Evolutionary conservation across 78 protist species (phyloP).

Genomic region (Isochrysis galbana): DNA sequence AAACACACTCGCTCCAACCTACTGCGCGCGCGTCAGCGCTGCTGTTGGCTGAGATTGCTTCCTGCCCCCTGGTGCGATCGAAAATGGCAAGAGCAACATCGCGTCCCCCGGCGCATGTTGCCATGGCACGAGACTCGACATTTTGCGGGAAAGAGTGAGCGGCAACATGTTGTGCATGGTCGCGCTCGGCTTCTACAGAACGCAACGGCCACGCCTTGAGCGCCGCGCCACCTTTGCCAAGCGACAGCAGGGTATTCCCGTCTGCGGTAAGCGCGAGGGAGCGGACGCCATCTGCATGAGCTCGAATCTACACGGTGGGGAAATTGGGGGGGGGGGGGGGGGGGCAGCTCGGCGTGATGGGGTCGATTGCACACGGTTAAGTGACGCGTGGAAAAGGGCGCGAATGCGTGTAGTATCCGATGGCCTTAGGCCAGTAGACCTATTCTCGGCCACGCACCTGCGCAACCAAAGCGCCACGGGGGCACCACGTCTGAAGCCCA

Average conservation of each 20-base stretch:
- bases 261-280: not conserved
- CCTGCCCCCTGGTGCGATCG: too few relatives aligned
- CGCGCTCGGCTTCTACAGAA: not conserved
- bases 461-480: not conserved
- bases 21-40: too few relatives aligned
- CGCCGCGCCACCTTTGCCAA: not conserved
- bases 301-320: too few relatives aligned
- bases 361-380: too few relatives aligned
- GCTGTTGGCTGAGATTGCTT: too few relatives aligned
- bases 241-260: not conserved
- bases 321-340: too few relatives aligned
- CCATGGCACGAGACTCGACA: not conserved
- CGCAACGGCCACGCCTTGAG: not conserved
- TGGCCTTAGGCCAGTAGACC: too few relatives aligned
- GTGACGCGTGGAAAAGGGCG: too few relatives aligned
- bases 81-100: not conserved
- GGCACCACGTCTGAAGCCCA: not conserved
- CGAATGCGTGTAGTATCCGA: too few relatives aligned
- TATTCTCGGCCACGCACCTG: too few relatives aligned
- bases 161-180: not conserved
- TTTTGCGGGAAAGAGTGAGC: not conserved
- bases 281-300: not conserved
- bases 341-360: too few relatives aligned
- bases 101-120: not conserved
- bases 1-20: not conserved